Evolutionary conservation across 495 filamentous ascomycete genomes (phyloP), one percentile per base, ranked within the genome.

Genomic region (Zalerion maritima): DNA sequence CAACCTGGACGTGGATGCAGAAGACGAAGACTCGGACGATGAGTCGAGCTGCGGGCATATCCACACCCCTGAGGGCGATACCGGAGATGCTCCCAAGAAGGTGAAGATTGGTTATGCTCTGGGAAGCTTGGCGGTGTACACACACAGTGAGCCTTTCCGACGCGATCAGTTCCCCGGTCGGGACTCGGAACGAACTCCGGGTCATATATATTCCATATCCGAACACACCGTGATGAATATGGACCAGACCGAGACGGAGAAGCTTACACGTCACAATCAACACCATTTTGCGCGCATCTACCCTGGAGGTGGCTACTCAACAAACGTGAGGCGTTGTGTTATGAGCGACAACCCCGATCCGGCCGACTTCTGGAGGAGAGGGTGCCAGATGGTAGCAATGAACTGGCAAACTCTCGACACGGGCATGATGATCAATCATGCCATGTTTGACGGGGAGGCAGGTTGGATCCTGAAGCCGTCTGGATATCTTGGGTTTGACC

Each of bases 361-460:
- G 2, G 69, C 69, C 6, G 62, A 71, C 21, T 83, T 81, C 57
- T 94, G 87, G 87, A 66, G 81, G 2, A 68, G 76, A 21, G 87
- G 87, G 9, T 80, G 86, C 2, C 87, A 96, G 49, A 78, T 94
- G 47, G 86, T 89, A 3, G 87, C 87, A 4, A 65, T 94, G 46
- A 96, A 94, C 52, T 94, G 87, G 85, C 87, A 96, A 40, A 75
- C 68, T 26, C 67, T 72, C 31, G 87, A 94, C 47, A 75, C 79
- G 32, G 84, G 82, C 19, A 91, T 83, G 78, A 94, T 94, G 85
- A 68, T 94, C 21, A 94, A 94, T 46, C 68, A 80, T 37, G 87
- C 69, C 26, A 91, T 94, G 83, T 96, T 96, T 42, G 67, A 66
- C 6, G 75, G 73, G n/a, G 75, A 77, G 24, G 58, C 62, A 14